Evolutionary conservation across 2,329 filamentous ascomycete species (phyloP).

Genomic region (Ascochyta pisi): DNA sequence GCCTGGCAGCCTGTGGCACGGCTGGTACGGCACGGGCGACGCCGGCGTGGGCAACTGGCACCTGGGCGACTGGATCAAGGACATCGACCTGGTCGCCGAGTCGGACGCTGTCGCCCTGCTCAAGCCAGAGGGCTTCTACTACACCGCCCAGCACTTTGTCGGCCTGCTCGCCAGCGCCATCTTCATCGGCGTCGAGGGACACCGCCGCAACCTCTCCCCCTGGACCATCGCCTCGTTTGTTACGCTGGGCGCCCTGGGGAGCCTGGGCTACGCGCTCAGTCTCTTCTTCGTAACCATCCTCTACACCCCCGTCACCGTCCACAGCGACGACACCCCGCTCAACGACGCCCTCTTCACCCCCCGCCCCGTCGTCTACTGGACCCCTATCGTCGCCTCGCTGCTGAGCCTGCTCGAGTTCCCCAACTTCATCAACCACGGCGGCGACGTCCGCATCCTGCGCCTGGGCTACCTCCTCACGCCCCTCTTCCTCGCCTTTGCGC

Average conservation of each 20-base stretch:
- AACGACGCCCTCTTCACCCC: constrained; percentile 46
- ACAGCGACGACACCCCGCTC: constrained; percentile 36
- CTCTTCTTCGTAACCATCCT: constrained; percentile 68
- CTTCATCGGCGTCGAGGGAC: constrained; percentile 66
- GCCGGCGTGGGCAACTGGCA: constrained; percentile 44
- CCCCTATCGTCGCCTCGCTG: constrained; percentile 57
- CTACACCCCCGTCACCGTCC: constrained; percentile 61
- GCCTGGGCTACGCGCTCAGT: constrained; percentile 67
- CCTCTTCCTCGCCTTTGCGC: constrained; percentile 46
- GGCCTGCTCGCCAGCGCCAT: constrained; percentile 63
- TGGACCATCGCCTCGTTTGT: constrained; percentile 61
- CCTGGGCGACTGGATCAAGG: constrained; percentile 61
- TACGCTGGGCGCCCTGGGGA: constrained; percentile 65
- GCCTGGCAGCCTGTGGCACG: constrained; percentile 51
- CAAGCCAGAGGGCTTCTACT: constrained; percentile 65
- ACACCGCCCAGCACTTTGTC: constrained; percentile 67
- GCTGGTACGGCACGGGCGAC: constrained; percentile 49
- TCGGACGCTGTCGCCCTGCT: constrained; percentile 63
- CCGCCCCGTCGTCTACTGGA: constrained; percentile 42
- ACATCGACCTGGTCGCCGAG: constrained; percentile 61
- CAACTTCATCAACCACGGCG: constrained; percentile 28
- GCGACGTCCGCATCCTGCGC: constrained; percentile 33
- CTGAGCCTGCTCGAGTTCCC: constrained; percentile 53
- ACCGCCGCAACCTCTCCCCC: constrained; percentile 62
- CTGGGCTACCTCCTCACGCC: constrained; percentile 39